Percentiles rank a stretch among this genome's conserved stretches.
Evolutionary conservation across 805 yeast genomes (phyloP).

Genomic region (Candida ulmi): DNA sequence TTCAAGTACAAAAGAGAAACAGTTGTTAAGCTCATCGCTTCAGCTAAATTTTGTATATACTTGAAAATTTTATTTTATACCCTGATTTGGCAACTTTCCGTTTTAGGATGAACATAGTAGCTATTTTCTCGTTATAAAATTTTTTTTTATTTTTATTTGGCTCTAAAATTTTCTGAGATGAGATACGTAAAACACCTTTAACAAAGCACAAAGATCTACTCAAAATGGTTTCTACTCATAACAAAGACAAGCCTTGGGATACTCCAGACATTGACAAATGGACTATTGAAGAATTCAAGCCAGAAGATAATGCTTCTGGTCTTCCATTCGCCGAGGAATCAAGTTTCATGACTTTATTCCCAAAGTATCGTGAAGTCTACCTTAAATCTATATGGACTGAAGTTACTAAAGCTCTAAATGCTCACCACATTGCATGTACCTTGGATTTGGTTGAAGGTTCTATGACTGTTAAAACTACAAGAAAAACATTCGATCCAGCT

Average conservation of each 20-base stretch:
- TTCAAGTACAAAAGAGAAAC: too few relatives aligned
- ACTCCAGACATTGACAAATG: constrained; percentile 93
- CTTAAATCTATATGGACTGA: constrained; percentile 90
- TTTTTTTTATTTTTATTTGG: too few relatives aligned
- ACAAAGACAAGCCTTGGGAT: constrained; percentile 97
- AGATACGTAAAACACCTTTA: not conserved
- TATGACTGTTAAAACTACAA: constrained; percentile 93
- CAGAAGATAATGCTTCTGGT: constrained; percentile 85
- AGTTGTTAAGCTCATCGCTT: too few relatives aligned
- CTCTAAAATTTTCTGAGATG: constrained; percentile 1
- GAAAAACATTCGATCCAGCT: constrained; percentile 94
- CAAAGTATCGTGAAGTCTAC: constrained; percentile 92
- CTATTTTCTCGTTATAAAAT: not conserved
- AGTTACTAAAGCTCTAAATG: constrained; percentile 73
- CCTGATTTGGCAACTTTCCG: not conserved
- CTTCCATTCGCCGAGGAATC: constrained; percentile 92
- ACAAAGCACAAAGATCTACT: not conserved
- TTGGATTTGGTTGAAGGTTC: constrained; percentile 93
- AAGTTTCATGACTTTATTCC: constrained; percentile 90
- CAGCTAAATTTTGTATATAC: too few relatives aligned
- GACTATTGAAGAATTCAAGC: constrained; percentile 81
- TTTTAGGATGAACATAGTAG: constrained; percentile 14
- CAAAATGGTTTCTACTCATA: constrained; percentile 84
- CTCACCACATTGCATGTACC: constrained; percentile 73
- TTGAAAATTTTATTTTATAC: not conserved